Evolutionary conservation across 1,284 basidiomycete genomes (phyloP).

Genomic region (Cystobasidiaceae sp.): DNA sequence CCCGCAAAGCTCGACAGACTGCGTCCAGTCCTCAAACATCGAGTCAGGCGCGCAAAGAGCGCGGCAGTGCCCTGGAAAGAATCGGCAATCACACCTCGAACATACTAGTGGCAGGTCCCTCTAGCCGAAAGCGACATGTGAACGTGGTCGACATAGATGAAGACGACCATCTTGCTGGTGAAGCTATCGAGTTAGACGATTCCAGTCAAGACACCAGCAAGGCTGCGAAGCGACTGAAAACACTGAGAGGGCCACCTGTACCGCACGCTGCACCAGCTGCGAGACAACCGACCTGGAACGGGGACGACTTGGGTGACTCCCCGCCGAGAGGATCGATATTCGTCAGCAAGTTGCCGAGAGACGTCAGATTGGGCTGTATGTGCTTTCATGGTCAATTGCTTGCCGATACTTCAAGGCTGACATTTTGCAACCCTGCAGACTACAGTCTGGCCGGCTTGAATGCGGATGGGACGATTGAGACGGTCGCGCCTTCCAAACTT

Average conservation of each 20-base stretch:
- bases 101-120: no score
- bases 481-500: neutral
- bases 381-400: neutral
- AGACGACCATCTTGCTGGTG: neutral
- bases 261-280: neutral
- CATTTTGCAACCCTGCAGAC: neutral
- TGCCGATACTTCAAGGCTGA: neutral
- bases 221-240: neutral
- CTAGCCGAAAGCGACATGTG: neutral
- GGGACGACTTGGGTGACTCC: neutral
- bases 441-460: slow-evolving; percentile 11
- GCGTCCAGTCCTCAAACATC: no score
- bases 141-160: slow-evolving; percentile 15
- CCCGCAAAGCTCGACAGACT: no score
- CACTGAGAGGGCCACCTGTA: neutral
- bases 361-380: slow-evolving; percentile 13
- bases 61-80: no score
- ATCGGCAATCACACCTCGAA: no score
- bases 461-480: neutral
- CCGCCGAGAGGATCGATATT: slow-evolving; percentile 15
- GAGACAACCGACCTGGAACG: neutral
- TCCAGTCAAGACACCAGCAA: neutral
- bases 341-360: slow-evolving; percentile 2
- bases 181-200: neutral
- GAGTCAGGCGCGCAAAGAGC: no score